Evolutionary conservation across 139 green algal species (phyloP), one percentile per base, ranked within the genome.

Genomic region (Eudorina sp.): DNA sequence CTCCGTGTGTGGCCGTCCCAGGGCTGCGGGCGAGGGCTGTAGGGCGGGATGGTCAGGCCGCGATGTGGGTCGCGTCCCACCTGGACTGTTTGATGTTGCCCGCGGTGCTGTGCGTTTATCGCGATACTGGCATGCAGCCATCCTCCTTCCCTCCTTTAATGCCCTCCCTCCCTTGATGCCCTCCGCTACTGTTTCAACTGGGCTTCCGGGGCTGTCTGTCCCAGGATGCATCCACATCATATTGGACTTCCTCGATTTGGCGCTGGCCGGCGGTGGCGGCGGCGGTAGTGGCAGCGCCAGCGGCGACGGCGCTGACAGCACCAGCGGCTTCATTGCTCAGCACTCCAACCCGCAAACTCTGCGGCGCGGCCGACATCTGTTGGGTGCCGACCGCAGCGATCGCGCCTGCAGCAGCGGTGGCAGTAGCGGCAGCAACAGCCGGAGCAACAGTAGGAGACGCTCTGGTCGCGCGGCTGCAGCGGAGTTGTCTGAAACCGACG

Each of bases 151-250:
- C 34, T 43, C 29, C n/a, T 38, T 14, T 6, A 3, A 19, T 3
- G 34, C 29, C 64, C 36, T 6, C 36, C 29, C 64, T 74, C n/a
- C 16, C 23, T 40, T 19, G 64, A 23, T 41, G 27, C 34, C 25
- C 3, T 14, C 23, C 34, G 25, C 64, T 38, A 27, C 11, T 77
- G 36, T 45, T 51, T 16, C 68, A 9, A 77, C 18, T 27, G 18
- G 18, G 38, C 34, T 51, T 36, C 4, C 6, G 46, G 46, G 3
- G 31, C 1, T 51, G 11, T 27, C 16, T 53, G 1, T 38, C 72
- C 7, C 77, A 85, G 78, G 78, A 23, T 85, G 78, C 58, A 85
- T 85, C 78, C 78, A 85, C 19, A 58, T 85, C 27, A 40, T 85
- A 14, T 3, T 85, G 1, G 78, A 85, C 55, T 31, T 85, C 1